These are phyloP conservation scores for Massarina eburnea DNA, from an alignment of 2,329 filamentous ascomycete species.

Conservation along the genomic window DNA sequence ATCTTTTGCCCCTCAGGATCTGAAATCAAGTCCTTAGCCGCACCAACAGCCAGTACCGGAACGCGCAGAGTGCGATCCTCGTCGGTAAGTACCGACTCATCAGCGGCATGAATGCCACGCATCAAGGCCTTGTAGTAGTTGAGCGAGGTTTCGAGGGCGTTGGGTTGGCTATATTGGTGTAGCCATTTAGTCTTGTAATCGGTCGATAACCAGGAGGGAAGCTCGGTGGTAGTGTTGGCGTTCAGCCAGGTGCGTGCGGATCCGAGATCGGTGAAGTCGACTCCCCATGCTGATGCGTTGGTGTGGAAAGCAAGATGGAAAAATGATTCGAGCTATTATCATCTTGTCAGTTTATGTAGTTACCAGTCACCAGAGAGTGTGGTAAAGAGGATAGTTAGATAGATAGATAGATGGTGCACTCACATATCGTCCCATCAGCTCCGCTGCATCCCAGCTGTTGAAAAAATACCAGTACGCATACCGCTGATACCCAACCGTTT, in stretches of 20 bases:
- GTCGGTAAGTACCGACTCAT: not conserved
- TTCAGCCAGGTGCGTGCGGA: not conserved
- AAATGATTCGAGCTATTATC: not conserved
- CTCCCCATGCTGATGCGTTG: not conserved
- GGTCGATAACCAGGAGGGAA: not conserved
- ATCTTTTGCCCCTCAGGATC: not conserved
- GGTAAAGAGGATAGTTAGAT: not conserved
- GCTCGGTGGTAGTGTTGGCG: not conserved
- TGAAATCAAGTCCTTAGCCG: not conserved
- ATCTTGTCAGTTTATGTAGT: not conserved
- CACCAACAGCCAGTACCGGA: not conserved
- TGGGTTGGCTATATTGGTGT: not conserved
- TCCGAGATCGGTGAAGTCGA: not conserved
- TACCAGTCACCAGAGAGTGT: too few species aligned
- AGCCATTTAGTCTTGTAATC: not conserved
- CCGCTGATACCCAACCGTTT: not conserved
- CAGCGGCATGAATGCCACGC: not conserved
- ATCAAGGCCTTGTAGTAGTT: not conserved
- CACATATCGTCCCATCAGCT: not conserved
- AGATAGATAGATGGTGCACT: not conserved
- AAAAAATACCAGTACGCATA: slow-evolving; percentile 4
- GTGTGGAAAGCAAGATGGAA: not conserved
- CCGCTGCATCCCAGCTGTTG: not conserved
- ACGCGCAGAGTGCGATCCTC: not conserved
- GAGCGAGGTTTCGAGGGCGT: not conserved